phyloP scores from a whole-genome alignment of 2,329 filamentous ascomycete genomes.

The Penicillium sumatraense region DNA sequence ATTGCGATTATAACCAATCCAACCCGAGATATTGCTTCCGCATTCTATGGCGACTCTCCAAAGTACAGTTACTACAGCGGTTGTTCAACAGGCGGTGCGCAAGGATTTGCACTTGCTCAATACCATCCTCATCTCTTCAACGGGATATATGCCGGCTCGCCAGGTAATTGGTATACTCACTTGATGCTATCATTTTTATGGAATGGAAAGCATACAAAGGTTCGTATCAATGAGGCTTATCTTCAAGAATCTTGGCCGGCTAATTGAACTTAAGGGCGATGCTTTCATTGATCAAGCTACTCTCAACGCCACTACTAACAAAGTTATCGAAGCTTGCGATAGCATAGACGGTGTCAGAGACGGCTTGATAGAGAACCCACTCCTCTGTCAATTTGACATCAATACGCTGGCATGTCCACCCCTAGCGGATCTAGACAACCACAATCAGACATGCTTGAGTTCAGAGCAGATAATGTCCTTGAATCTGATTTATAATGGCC shows the following conservation, averaged over 20 bases:
- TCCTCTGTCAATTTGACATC: conserved; percentile 11
- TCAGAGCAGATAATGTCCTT: conserved; percentile 6
- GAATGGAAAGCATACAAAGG: conserved; percentile 12
- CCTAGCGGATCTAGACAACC: neutral
- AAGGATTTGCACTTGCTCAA: conserved; percentile 49
- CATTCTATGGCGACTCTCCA: conserved; percentile 38
- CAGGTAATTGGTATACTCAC: conserved; percentile 44
- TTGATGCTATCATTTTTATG: conserved; percentile 19
- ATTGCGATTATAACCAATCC: conserved; percentile 39
- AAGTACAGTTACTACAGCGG: conserved; percentile 46
- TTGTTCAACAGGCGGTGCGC: conserved; percentile 49
- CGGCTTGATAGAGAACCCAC: conserved; percentile 17
- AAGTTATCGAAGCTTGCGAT: conserved; percentile 4
- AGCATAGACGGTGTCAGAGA: conserved; percentile 13
- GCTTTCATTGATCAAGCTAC: conserved; percentile 7
- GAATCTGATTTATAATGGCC: conserved; percentile 29
- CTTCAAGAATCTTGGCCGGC: neutral
- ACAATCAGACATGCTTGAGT: conserved; percentile 11
- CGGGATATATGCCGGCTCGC: conserved; percentile 47
- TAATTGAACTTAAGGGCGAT: neutral
- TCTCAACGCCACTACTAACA: conserved; percentile 5
- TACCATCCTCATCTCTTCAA: conserved; percentile 49
- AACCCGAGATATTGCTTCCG: conserved; percentile 32
- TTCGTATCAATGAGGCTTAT: neutral
- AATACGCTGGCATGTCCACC: neutral